Evolutionary conservation across 2,329 filamentous ascomycete genomes (phyloP).

Genomic region (Nemania abortiva): DNA sequence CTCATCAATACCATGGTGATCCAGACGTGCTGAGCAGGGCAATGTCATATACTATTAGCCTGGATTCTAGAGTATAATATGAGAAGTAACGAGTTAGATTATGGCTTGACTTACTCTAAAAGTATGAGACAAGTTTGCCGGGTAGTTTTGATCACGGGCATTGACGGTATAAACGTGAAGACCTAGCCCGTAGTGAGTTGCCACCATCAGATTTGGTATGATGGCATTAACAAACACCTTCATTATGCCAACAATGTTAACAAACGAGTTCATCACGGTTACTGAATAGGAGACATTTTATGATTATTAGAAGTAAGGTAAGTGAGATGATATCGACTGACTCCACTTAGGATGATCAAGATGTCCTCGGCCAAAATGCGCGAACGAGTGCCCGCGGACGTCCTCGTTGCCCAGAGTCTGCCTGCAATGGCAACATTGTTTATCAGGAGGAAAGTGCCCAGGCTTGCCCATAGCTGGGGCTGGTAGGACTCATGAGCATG

Average conservation of each 20-base stretch:
- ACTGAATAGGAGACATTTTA: neutral
- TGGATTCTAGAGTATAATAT: neutral
- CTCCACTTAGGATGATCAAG: conserved; percentile 43
- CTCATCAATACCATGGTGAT: conserved; percentile 48
- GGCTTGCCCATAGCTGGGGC: conserved; percentile 43
- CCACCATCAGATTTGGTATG: conserved; percentile 47
- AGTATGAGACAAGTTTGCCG: conserved; percentile 43
- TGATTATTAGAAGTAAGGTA: neutral
- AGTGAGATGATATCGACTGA: conserved; percentile 33
- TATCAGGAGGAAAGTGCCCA: conserved; percentile 43
- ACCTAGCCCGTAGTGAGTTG: conserved; percentile 46
- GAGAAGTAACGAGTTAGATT: neutral
- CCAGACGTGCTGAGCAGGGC: conserved; percentile 43
- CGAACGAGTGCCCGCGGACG: conserved; percentile 36
- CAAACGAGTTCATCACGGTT: neutral
- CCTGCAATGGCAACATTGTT: conserved; percentile 42
- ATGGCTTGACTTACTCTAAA: conserved; percentile 40
- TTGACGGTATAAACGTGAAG: conserved; percentile 43
- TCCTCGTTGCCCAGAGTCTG: conserved; percentile 45
- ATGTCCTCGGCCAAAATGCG: conserved; percentile 43
- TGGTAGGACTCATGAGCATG: conserved; percentile 41
- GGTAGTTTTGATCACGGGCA: conserved; percentile 39
- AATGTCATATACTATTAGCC: neutral
- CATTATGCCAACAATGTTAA: neutral
- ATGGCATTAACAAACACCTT: conserved; percentile 45